Evolutionary conservation across 176 grass and related monocot genomes (phyloP).

Genomic region (Tillandsia fasciculata): DNA sequence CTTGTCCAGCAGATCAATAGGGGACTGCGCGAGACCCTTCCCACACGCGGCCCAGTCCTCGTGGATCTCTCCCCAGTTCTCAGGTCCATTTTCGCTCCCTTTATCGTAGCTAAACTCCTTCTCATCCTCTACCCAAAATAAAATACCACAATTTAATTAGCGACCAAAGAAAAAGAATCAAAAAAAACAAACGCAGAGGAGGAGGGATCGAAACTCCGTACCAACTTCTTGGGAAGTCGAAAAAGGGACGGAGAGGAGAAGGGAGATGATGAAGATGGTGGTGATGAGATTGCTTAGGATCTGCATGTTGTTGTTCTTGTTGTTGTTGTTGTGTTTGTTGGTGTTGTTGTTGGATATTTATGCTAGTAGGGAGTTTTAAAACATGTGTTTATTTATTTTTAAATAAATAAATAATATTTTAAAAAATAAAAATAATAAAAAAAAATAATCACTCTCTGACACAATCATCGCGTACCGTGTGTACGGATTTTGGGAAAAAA

Average conservation of each 20-base stretch:
- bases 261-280: neutral
- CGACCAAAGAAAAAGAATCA: neutral
- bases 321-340: neutral
- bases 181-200: neutral
- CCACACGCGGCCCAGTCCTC: slow-evolving; percentile 45
- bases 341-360: too few relatives aligned
- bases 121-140: slow-evolving; percentile 27
- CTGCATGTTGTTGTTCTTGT: neutral
- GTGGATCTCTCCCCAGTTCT: slow-evolving; percentile 54
- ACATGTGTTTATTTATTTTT: too few relatives aligned
- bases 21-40: slow-evolving; percentile 49
- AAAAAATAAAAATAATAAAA: too few relatives aligned
- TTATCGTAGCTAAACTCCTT: slow-evolving; percentile 43
- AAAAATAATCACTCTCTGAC: too few relatives aligned
- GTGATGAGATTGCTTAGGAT: neutral
- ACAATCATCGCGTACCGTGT: too few relatives aligned
- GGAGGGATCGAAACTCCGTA: neutral
- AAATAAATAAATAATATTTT: too few relatives aligned
- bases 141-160: neutral
- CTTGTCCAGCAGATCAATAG: slow-evolving; percentile 41
- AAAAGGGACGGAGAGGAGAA: slow-evolving; percentile 8
- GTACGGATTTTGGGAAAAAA: too few relatives aligned
- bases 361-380: too few relatives aligned
- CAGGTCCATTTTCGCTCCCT: slow-evolving; percentile 32
- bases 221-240: slow-evolving; percentile 22